Evolutionary conservation across 23 red algal species (phyloP).

Genomic region (Gracilaria vermiculophylla): DNA sequence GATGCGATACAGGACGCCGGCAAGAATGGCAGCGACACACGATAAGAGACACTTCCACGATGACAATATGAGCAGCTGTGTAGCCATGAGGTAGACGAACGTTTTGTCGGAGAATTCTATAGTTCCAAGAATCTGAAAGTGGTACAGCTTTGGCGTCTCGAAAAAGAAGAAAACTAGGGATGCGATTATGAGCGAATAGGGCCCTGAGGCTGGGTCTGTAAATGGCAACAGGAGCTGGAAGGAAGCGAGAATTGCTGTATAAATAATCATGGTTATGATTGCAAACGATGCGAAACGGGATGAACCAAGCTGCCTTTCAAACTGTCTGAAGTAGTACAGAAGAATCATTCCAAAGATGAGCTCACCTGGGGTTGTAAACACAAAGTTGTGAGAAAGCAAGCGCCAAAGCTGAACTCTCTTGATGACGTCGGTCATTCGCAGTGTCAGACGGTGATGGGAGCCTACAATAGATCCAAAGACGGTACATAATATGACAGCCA

Average conservation of each 20-base stretch:
- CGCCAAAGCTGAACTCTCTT: constrained; percentile 36
- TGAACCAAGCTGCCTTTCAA: constrained; percentile 39
- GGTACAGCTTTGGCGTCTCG: constrained; percentile 59
- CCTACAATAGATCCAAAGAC: constrained; percentile 46
- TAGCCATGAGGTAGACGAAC: constrained; percentile 44
- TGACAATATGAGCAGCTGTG: constrained; percentile 20
- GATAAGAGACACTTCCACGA: neutral
- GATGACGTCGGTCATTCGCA: constrained; percentile 8
- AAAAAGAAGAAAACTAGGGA: constrained; percentile 54
- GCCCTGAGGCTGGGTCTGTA: constrained; percentile 13
- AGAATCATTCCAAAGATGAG: constrained; percentile 51
- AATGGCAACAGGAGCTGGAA: constrained; percentile 12
- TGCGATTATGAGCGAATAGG: constrained; percentile 39
- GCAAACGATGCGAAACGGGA: constrained; percentile 44
- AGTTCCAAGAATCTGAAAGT: constrained; percentile 32
- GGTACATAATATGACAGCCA: constrained; percentile 20
- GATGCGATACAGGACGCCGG: constrained; percentile 38
- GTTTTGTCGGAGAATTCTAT: constrained; percentile 57
- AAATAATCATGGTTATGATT: constrained; percentile 12
- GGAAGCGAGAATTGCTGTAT: constrained; percentile 9
- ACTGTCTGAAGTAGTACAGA: constrained; percentile 53
- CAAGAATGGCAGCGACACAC: neutral
- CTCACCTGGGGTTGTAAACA: constrained; percentile 59
- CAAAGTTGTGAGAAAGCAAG: constrained; percentile 51
- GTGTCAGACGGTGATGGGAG: constrained; percentile 8